phyloP scores from a whole-genome alignment of 169 alveolate genomes.

The Cryptosporidium sp. region DNA sequence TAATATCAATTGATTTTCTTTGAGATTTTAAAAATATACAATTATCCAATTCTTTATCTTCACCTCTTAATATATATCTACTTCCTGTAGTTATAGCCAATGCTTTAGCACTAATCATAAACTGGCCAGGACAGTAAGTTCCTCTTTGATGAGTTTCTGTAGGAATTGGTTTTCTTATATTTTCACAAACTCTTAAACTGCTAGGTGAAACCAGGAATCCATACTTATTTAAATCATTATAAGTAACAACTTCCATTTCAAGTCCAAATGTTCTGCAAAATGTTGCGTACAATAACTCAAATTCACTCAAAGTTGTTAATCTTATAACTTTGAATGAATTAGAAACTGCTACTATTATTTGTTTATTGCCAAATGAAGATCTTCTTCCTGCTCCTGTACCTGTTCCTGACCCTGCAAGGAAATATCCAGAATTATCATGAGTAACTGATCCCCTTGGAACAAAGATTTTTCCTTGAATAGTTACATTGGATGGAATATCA shows the following conservation, averaged over 20 bases:
- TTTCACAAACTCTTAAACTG: conserved; percentile 78
- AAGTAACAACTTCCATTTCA: conserved; percentile 75
- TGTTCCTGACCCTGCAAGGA: neutral
- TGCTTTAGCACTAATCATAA: conserved; percentile 79
- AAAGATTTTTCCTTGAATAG: conserved; percentile 17
- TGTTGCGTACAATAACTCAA: conserved; percentile 74
- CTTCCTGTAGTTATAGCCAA: conserved; percentile 42
- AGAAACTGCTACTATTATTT: conserved; percentile 60
- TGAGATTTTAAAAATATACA: conserved; percentile 64
- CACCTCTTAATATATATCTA: conserved; percentile 13
- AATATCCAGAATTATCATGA: neutral
- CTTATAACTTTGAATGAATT: conserved; percentile 47
- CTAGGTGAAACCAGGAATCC: conserved; percentile 77
- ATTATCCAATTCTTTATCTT: conserved; percentile 22
- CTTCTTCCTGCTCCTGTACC: neutral
- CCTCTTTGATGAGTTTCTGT: conserved; percentile 78
- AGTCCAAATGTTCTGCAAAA: conserved; percentile 71
- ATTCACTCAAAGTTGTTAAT: conserved; percentile 54
- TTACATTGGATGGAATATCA: conserved; percentile 58
- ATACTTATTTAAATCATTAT: conserved; percentile 45
- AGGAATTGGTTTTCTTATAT: conserved; percentile 76
- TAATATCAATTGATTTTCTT: conserved; percentile 58
- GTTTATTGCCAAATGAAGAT: neutral
- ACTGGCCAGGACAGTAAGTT: conserved; percentile 81
- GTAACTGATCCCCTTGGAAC: conserved; percentile 3